Evolutionary conservation across 495 filamentous ascomycete genomes (phyloP), one percentile per base, ranked within the genome.

Genomic region (Corynascus novoguineensis): DNA sequence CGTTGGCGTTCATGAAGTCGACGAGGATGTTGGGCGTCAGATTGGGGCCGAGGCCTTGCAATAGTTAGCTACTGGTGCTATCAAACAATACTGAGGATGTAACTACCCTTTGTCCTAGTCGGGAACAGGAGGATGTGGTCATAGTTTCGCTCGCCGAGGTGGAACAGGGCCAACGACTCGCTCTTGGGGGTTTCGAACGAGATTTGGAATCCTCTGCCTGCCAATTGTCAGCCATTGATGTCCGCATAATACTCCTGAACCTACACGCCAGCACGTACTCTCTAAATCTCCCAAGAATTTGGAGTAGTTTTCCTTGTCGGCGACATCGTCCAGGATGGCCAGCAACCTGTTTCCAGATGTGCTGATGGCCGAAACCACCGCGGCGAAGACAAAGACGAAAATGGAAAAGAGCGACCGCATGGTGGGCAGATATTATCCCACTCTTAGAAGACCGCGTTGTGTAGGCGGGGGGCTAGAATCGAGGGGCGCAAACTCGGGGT

Each of bases 121-220:
- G 93, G 93, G 29, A 97, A 82, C 57, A 98, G 78, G 50, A 97
- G 70, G 50, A 96, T 72, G 66, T 98, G 92, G 75, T 97, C 93
- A 71, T 91, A 96, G 59, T 83, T 81, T 69, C 84, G 84, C 73
- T 92, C 90, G 69, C 93, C 95, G 59, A 89, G 84, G 66, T 83
- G 74, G 78, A 97, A 96, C 59, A 98, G 78, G 45, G 85, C 80
- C 63, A 98, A 78, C 60, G 80, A 76, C 38, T 93, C 84, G 71
- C 81, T 86, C 75, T 96, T 97, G 51, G 92, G 91, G 1, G 90
- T 89, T 73, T 91, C 84, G 71, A 90, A 88, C 25, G 81, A 74
- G 52, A 95, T 60, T 58, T 87, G 76, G 72, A 88, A 97, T 55
- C 92, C 93, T 63, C 93, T 84, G 57, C 66, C 93, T 97, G 41